Base-by-base conservation (phyloP, 345 rosid species). In the Acer saccharum region DNA sequence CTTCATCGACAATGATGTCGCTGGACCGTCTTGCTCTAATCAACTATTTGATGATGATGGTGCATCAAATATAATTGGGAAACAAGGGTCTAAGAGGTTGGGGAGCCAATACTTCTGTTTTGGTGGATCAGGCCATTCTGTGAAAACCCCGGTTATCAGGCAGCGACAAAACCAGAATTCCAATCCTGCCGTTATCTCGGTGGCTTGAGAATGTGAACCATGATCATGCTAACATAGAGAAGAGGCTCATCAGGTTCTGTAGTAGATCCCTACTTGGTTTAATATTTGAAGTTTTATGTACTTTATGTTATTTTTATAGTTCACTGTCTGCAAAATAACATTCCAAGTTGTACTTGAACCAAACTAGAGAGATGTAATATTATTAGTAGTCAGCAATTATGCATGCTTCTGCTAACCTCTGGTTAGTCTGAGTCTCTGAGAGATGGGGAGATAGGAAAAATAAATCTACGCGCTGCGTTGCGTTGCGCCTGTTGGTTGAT, bases 101-200 rank as follows among this genome's bases (percentile, higher is more conserved):
- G 89, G 86, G 81, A 88, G 89, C 63, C 92, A 83, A 60, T 91
- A 88, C 85, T 93, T 90, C 77, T 95, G 98, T 75, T 91, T 91
- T 14, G 95, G 94, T 35, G 79, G 81, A 27, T 84, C 95, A 39
- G 79, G 84, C 41, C 76, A 89, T 75, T 77, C 92, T 2, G 87
- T 87, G 18, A 88, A 82, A 78, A 87, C 77, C 9, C 87, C 89
- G 4, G 83, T 71, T 20, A 80, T 80, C 83, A 78, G 83, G 88
- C 85, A 71, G 32, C 77, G 84, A 63, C 85, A 60, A 23, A 86
- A 80, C 77, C 86, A 74, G 48, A 83, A 79, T 72, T 41, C 57
- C 76, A 82, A 77, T 79, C 82, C 89, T 21, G 75, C 92, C 50
- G 80, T 83, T 18, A 52, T 86, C 83, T 81, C 86, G 2, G 79